Conservation (phyloP, 148 eudicot species). For the Camellia sinensis region DNA sequence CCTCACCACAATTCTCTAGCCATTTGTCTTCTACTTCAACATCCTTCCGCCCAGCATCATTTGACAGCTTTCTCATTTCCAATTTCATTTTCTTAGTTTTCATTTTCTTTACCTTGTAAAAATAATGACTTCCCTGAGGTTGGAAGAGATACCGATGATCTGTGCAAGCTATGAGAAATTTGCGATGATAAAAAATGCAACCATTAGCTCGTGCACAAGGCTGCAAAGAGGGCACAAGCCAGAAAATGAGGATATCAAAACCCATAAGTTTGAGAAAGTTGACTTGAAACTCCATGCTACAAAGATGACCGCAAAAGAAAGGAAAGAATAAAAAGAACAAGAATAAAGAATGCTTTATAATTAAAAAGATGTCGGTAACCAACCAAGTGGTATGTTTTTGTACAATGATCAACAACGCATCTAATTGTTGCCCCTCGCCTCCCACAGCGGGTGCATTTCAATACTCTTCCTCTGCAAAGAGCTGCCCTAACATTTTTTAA, state of each 20-base stretch:
- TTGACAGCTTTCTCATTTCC: slow-evolving; percentile 72
- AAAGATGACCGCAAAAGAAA: neutral
- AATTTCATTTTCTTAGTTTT: slow-evolving; percentile 77
- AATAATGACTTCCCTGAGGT: slow-evolving; percentile 68
- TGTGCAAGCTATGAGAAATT: slow-evolving; percentile 96
- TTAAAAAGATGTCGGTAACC: slow-evolving; percentile 20
- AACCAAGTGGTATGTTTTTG: slow-evolving; percentile 97
- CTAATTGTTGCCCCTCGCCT: slow-evolving; percentile 98
- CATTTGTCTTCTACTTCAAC: slow-evolving; percentile 91
- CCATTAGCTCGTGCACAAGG: slow-evolving; percentile 94
- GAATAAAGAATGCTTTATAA: neutral
- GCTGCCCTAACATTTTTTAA: slow-evolving; percentile 92
- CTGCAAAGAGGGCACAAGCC: slow-evolving; percentile 34
- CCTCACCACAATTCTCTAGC: slow-evolving; percentile 97
- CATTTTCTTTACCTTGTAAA: slow-evolving; percentile 59
- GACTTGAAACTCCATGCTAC: neutral
- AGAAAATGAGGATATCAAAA: slow-evolving; percentile 20
- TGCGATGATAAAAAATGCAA: slow-evolving; percentile 88
- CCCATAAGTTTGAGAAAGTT: neutral
- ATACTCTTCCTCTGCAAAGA: slow-evolving; percentile 87
- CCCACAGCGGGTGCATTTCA: slow-evolving; percentile 90
- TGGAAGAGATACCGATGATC: slow-evolving; percentile 85
- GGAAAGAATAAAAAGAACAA: neutral
- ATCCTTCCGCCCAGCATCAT: slow-evolving; percentile 84
- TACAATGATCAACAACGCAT: slow-evolving; percentile 94